phyloP scores from a whole-genome alignment of 805 yeast genomes.

The Metschnikowia anglica region DNA sequence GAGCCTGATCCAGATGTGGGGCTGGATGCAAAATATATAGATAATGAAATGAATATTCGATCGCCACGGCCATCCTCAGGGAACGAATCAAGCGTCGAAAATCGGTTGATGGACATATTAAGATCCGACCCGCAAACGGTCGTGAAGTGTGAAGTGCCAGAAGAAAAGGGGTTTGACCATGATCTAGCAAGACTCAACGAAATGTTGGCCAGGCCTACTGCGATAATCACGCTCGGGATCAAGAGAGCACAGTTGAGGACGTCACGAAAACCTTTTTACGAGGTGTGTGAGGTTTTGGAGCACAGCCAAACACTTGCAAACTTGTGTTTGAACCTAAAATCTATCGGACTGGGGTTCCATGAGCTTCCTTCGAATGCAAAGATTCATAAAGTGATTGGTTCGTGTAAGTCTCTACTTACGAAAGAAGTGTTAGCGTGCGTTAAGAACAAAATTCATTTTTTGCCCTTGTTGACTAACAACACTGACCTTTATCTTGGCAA shows the following conservation, averaged over 20 bases:
- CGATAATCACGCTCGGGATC: slow-evolving; percentile 40
- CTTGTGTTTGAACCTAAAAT: slow-evolving; percentile 18
- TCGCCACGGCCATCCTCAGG: not conserved
- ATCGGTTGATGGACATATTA: slow-evolving; percentile 7
- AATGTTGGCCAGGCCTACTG: slow-evolving; percentile 34
- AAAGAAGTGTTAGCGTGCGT: slow-evolving; percentile 17
- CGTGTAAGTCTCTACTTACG: slow-evolving; percentile 16
- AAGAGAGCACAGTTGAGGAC: slow-evolving; percentile 43
- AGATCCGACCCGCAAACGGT: slow-evolving; percentile 9
- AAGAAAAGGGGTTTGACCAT: slow-evolving; percentile 14
- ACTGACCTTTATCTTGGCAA: slow-evolving; percentile 80
- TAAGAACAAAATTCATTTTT: slow-evolving; percentile 28
- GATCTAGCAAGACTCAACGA: slow-evolving; percentile 17
- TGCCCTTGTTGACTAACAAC: slow-evolving; percentile 33
- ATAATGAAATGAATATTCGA: not conserved
- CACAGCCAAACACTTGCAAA: slow-evolving; percentile 30
- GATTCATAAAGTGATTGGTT: slow-evolving; percentile 17
- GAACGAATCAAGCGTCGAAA: not conserved
- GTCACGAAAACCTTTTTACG: slow-evolving; percentile 42
- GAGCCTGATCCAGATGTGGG: not conserved
- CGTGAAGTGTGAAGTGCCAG: slow-evolving; percentile 3
- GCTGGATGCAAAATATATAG: not conserved
- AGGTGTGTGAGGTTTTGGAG: slow-evolving; percentile 46
- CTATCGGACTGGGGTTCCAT: slow-evolving; percentile 17
- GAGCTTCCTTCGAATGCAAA: slow-evolving; percentile 19